Conservation (phyloP, 495 filamentous ascomycete genomes). For the Cryomyces minteri region DNA sequence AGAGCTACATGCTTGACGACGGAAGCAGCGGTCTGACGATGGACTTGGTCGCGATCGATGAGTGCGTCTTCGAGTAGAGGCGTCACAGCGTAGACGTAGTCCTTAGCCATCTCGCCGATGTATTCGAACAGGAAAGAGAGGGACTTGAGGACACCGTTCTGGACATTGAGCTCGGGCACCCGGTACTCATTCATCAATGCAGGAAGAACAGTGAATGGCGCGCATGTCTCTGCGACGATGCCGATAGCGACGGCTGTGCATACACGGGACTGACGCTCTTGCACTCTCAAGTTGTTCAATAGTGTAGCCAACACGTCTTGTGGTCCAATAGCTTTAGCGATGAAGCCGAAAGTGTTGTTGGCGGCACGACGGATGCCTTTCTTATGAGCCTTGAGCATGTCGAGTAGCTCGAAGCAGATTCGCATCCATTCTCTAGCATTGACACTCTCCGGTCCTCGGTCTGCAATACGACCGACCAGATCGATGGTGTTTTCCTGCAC, state of each 20-base stretch:
- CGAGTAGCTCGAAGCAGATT: constrained; percentile 96
- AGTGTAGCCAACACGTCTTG: constrained; percentile 93
- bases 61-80: constrained; percentile 96
- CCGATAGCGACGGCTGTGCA: constrained; percentile 98
- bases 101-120: constrained; percentile 98
- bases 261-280: constrained; percentile 94
- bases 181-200: constrained; percentile 99
- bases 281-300: constrained; percentile 89
- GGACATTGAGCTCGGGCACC: constrained; percentile 94
- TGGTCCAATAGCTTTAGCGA: constrained; percentile 96
- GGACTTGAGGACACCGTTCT: constrained; percentile 95
- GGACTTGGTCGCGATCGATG: constrained; percentile 95
- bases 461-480: constrained; percentile 92
- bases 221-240: constrained; percentile 99
- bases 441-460: constrained; percentile 87
- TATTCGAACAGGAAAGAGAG: constrained; percentile 97
- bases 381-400: constrained; percentile 99
- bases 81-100: constrained; percentile 96
- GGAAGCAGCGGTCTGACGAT: constrained; percentile 86
- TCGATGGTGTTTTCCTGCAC: constrained; percentile 99
- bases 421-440: constrained; percentile 99
- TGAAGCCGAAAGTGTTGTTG: constrained; percentile 99
- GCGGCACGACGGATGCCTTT: constrained; percentile 96
- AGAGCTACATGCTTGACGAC: constrained; percentile 97
- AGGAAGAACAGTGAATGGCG: constrained; percentile 95